Evolutionary conservation across 768 basidiomycete genomes (phyloP), one percentile per base, ranked within the genome.

Genomic region (Fistulinella prunicolor): DNA sequence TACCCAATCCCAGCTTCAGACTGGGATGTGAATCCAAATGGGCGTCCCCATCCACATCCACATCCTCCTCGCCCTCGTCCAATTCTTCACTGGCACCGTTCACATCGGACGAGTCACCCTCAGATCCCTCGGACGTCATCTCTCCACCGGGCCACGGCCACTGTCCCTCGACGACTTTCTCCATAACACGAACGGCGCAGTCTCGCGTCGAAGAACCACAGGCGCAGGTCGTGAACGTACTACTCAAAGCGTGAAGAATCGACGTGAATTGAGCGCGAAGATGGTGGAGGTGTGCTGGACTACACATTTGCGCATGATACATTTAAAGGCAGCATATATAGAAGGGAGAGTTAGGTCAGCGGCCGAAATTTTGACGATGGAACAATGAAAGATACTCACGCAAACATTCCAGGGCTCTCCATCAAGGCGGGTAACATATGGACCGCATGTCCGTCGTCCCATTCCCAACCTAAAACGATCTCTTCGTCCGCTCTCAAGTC

Each of bases 401-500:
- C 72, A 57, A 83, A 82, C 47, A 76, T 57, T 49, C 74, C 68
- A 5, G 83, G 80, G 5, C 76, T 66, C 56, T 81, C 70, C 48
- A 89, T 71, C 42, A 89, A 66, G 8, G 82, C 81, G n/a, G 82
- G 87, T 1, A 92, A 70, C 51, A 75, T 71, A 66, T 95, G 94
- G 0, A 94, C 80, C 1, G 85, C 83, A 61, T 91, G 88, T 2
- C 82, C 83, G 59, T 98, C 94, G 57, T 97, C 94, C 94, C 94
- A 98, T 63, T 96, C 93, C 93, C 94, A 97, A 0, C 87, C 88
- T 0, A 97, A 69, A 0, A 94, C 82, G 17, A 97, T 79, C 69
- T 97, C 94, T 54, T 94, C 92, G 40, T 86, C 77, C 28, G 80
- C 80, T 46, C 77, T 78, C 54, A 97, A 75, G 51, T 89, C 86